Conservation (phyloP, 129 eudicot species). For the Flaveria robusta region DNA sequence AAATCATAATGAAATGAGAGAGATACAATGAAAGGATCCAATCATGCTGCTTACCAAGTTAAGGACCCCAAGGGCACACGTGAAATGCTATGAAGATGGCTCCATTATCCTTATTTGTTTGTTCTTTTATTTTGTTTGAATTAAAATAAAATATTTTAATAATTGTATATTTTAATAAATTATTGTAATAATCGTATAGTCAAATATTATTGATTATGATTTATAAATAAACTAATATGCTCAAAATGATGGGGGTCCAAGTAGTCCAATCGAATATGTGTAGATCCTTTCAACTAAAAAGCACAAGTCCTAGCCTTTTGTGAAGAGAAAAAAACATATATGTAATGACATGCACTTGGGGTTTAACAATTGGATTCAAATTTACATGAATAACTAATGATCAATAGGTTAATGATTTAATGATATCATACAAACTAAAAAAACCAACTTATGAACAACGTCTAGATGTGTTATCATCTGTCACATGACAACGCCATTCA, state of each 20-base stretch:
- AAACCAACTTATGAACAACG: no score
- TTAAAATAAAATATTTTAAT: conserved; percentile 1
- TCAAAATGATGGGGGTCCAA: conserved; percentile 33
- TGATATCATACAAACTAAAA: no score
- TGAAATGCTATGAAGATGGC: conserved; percentile 39
- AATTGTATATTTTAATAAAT: background rate
- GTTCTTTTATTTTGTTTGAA: background rate
- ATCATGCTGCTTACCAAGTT: conserved; percentile 24
- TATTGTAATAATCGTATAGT: conserved; percentile 14
- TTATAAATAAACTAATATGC: conserved; percentile 34
- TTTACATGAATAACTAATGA: background rate
- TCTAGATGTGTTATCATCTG: no score
- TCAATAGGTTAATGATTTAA: background rate
- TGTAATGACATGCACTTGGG: background rate
- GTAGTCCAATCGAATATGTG: conserved; percentile 29
- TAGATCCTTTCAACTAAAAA: conserved; percentile 38
- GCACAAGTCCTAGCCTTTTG: conserved; percentile 22
- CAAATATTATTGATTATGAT: conserved; percentile 36
- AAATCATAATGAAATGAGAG: background rate
- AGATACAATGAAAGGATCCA: background rate
- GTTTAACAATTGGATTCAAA: background rate
- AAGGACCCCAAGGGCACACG: conserved; percentile 40
- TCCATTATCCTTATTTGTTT: conserved; percentile 34
- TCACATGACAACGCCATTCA: no score
- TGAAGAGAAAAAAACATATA: background rate